phyloP scores from a whole-genome alignment of 306 rosid species.

The Ormosia semicastrata region DNA sequence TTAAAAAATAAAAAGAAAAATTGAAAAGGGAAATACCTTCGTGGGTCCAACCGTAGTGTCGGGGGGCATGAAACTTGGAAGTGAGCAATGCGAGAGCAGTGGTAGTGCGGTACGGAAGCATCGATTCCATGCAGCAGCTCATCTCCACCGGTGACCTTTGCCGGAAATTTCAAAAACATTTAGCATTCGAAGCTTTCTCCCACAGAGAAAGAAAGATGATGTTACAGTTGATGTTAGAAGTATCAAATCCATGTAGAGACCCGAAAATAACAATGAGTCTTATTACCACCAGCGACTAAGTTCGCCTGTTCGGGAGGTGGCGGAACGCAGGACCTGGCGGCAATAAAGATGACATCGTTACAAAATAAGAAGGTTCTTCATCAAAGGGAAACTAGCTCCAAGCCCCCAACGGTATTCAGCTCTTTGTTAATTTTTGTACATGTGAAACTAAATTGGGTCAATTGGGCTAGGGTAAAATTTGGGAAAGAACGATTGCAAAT shows the following conservation, averaged over 20 bases:
- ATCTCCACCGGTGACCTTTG: constrained; percentile 55
- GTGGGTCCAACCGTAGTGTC: constrained; percentile 55
- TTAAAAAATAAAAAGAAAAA: background rate
- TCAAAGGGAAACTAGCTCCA: background rate
- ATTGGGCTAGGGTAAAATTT: too few species aligned
- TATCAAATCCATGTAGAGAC: too few species aligned
- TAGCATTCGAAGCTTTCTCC: background rate
- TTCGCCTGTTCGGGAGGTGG: constrained; percentile 34
- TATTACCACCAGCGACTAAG: constrained; percentile 33
- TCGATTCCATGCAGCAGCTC: constrained; percentile 60
- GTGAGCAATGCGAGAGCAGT: constrained; percentile 78
- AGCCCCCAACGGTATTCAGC: background rate
- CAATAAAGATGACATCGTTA: constrained; percentile 44
- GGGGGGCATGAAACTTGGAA: constrained; percentile 58
- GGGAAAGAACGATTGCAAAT: too few species aligned
- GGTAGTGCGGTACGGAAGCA: constrained; percentile 72
- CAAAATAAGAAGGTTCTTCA: background rate
- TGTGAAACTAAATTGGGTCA: too few species aligned
- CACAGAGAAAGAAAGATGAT: too few species aligned
- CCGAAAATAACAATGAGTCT: constrained; percentile 48
- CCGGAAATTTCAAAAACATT: background rate
- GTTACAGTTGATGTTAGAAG: background rate
- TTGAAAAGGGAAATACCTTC: constrained; percentile 44
- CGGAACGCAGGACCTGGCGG: constrained; percentile 59
- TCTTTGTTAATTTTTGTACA: background rate